These are phyloP conservation scores for Drechslerella coelobrocha DNA, from an alignment of 2,329 filamentous ascomycete species.

Conservation along the genomic window DNA sequence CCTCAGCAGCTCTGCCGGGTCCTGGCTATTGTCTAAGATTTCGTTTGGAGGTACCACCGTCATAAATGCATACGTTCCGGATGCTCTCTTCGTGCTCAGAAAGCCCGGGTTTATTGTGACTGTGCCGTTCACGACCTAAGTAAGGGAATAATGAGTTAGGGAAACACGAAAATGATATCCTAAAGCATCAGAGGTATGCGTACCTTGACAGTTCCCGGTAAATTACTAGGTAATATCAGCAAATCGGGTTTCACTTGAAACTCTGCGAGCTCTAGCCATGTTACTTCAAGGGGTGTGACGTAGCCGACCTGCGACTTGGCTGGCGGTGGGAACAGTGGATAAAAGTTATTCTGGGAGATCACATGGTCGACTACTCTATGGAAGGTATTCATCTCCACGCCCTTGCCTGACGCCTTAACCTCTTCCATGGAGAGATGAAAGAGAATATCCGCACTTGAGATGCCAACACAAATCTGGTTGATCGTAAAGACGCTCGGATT, in stretches of 20 bases:
- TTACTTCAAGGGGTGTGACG: constrained; percentile 78
- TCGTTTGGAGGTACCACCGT: constrained; percentile 71
- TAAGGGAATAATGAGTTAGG: constrained; percentile 45
- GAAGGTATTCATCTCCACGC: constrained; percentile 68
- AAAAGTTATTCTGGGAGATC: constrained; percentile 89
- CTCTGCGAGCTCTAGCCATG: constrained; percentile 86
- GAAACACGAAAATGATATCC: constrained; percentile 5
- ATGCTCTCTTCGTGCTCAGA: constrained; percentile 80
- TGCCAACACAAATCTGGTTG: constrained; percentile 83
- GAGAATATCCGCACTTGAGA: constrained; percentile 83
- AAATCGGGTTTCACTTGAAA: constrained; percentile 91
- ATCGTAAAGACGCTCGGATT: constrained; percentile 89
- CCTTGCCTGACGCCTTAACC: constrained; percentile 60
- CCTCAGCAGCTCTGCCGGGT: constrained; percentile 59
- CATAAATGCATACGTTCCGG: constrained; percentile 86
- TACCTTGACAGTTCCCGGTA: constrained; percentile 67
- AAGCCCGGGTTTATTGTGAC: constrained; percentile 89
- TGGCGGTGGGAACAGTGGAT: constrained; percentile 83
- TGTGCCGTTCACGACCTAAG: constrained; percentile 85
- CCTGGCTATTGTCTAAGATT: constrained; percentile 66
- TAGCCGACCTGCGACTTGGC: constrained; percentile 69
- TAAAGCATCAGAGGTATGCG: neutral
- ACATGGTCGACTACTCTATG: constrained; percentile 77
- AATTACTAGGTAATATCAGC: constrained; percentile 84
- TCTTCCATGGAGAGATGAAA: constrained; percentile 82